Evolutionary conservation across 2,329 filamentous ascomycete genomes (phyloP).

Genomic region (Pseudocercospora ulei): DNA sequence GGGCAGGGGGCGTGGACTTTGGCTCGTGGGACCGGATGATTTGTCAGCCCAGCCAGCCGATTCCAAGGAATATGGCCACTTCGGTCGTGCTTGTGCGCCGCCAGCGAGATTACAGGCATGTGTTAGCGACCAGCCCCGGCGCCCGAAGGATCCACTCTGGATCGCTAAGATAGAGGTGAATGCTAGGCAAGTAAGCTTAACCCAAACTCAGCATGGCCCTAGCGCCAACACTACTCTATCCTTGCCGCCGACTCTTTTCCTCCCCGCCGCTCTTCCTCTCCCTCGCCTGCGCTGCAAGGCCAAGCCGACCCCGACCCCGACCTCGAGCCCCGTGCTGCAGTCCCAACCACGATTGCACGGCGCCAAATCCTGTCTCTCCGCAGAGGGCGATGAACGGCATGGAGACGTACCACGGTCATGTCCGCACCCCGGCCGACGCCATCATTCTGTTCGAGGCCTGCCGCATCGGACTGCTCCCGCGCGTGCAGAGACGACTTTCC

Average conservation of each 20-base stretch:
- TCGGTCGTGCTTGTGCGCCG: too few relatives aligned
- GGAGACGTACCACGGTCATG: constrained; percentile 94
- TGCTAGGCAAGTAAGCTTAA: too few relatives aligned
- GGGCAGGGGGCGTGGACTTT: too few relatives aligned
- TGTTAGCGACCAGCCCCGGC: too few relatives aligned
- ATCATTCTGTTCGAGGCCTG: constrained; percentile 99
- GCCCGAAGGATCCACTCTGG: too few relatives aligned
- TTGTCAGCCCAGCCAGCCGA: too few relatives aligned
- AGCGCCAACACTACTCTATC: not conserved
- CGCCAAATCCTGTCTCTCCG: too few relatives aligned
- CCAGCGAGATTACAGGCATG: too few relatives aligned
- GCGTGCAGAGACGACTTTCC: constrained; percentile 83
- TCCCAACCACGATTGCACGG: not conserved
- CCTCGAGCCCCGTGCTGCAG: constrained; percentile 1
- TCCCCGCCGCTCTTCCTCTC: not conserved
- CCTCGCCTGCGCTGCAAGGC: not conserved
- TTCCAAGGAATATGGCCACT: too few relatives aligned
- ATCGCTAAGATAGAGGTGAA: too few relatives aligned
- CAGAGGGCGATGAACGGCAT: constrained; percentile 51
- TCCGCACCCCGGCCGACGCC: constrained; percentile 90
- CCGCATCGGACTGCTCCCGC: constrained; percentile 73
- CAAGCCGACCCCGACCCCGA: not conserved
- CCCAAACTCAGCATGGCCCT: too few relatives aligned
- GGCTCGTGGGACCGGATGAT: too few relatives aligned
- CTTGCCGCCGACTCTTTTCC: not conserved